These are phyloP conservation scores for Rhizophagus clarus DNA, from an alignment of 192 early-diverging fungal genomes.

Conservation along the genomic window DNA sequence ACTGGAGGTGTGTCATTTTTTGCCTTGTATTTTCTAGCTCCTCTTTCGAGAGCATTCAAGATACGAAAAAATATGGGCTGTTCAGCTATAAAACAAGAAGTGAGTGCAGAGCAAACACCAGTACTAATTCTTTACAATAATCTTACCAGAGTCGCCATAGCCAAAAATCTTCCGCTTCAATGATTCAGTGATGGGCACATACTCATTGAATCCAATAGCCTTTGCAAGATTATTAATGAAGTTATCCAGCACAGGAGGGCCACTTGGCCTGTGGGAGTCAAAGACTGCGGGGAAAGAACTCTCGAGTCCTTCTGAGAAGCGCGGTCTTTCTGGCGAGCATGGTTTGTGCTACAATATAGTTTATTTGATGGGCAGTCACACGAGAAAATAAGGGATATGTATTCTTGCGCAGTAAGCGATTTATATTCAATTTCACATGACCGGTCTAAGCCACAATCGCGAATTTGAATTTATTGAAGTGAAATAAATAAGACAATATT, in stretches of 20 bases:
- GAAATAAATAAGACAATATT: too few relatives aligned
- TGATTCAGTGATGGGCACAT: conserved; percentile 14
- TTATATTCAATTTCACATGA: too few relatives aligned
- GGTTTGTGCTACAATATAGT: too few relatives aligned
- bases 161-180: not conserved
- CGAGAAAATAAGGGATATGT: too few relatives aligned
- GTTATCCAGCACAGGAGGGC: not conserved
- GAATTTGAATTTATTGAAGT: too few relatives aligned
- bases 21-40: conserved; percentile 28
- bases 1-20: conserved; percentile 27
- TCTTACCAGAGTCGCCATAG: conserved; percentile 1
- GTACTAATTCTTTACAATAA: conserved; percentile 21
- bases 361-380: too few relatives aligned
- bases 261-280: conserved; percentile 7
- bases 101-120: conserved; percentile 23
- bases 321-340: not conserved
- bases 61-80: conserved; percentile 5
- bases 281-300: conserved; percentile 19
- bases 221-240: conserved; percentile 28
- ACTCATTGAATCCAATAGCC: conserved; percentile 7
- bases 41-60: conserved; percentile 2
- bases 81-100: conserved; percentile 26
- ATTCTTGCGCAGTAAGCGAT: too few relatives aligned
- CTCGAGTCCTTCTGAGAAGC: conserved; percentile 18
- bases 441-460: too few relatives aligned